Evolutionary conservation across 2,329 filamentous ascomycete genomes (phyloP).

Genomic region (Pestalotiopsis sp.): DNA sequence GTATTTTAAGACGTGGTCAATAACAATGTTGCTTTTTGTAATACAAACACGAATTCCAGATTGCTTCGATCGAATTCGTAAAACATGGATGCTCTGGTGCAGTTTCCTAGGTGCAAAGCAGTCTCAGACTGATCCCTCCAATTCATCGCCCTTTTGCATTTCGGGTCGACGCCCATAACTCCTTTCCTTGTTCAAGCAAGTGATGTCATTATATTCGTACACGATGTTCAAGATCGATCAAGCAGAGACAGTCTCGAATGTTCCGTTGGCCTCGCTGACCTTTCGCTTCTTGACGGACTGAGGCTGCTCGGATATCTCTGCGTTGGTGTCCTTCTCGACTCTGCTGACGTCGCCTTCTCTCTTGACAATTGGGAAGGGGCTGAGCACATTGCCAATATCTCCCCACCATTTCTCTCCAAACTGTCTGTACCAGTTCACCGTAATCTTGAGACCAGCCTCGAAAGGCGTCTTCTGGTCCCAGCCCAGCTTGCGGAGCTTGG

Average conservation of each 20-base stretch:
- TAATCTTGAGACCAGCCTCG: constrained; percentile 61
- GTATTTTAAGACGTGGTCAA: neutral
- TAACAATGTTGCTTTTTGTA: no score
- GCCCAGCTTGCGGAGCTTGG: constrained; percentile 66
- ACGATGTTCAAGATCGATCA: neutral
- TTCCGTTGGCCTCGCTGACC: constrained; percentile 10
- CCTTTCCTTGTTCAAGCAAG: neutral
- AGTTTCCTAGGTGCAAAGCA: neutral
- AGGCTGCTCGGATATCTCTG: constrained; percentile 36
- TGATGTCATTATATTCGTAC: constrained; percentile 3
- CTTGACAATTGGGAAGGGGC: constrained; percentile 65
- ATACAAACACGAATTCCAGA: neutral
- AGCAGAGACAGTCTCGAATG: neutral
- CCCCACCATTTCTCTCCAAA: constrained; percentile 74
- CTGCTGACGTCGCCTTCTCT: constrained; percentile 40
- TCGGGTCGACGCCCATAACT: constrained; percentile 1
- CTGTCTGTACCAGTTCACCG: constrained; percentile 69
- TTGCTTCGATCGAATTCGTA: neutral
- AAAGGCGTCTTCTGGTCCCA: constrained; percentile 71
- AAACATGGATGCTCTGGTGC: neutral
- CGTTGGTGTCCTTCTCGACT: constrained; percentile 52
- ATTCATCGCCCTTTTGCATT: neutral
- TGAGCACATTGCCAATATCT: constrained; percentile 68
- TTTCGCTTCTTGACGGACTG: constrained; percentile 30
- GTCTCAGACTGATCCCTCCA: neutral